Evolutionary conservation across 345 rosid genomes (phyloP).

Genomic region (Jatropha curcas): DNA sequence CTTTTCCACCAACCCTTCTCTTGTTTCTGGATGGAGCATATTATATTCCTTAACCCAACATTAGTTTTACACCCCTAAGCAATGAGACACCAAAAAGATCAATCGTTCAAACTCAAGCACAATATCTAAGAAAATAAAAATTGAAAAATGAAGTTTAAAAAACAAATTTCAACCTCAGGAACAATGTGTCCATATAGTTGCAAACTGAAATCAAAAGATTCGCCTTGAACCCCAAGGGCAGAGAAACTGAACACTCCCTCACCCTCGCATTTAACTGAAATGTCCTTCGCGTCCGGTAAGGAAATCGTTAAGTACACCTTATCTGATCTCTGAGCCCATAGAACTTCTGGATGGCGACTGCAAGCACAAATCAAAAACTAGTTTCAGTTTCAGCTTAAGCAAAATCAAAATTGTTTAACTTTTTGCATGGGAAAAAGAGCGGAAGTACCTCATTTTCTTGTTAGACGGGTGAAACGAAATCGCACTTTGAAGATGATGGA

Average conservation of each 20-base stretch:
- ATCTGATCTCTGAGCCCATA: constrained; percentile 95
- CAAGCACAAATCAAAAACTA: constrained; percentile 1
- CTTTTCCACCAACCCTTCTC: constrained; percentile 97
- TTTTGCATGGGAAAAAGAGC: background rate
- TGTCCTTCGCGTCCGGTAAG: constrained; percentile 80
- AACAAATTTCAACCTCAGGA: constrained; percentile 50
- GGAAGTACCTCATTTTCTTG: constrained; percentile 2
- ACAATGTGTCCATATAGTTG: constrained; percentile 59
- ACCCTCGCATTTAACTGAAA: constrained; percentile 75
- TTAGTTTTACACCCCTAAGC: constrained; percentile 76
- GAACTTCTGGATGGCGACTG: constrained; percentile 92
- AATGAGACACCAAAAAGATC: constrained; percentile 2
- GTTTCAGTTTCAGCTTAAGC: background rate
- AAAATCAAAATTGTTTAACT: background rate
- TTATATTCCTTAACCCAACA: constrained; percentile 82
- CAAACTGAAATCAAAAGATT: constrained; percentile 62
- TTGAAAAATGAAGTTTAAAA: background rate
- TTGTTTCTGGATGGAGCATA: constrained; percentile 74
- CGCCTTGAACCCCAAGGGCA: constrained; percentile 71
- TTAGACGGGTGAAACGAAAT: background rate
- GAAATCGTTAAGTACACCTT: constrained; percentile 76
- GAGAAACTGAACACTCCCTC: constrained; percentile 76
- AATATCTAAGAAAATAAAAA: background rate
- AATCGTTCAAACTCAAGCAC: background rate
- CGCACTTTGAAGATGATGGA: no score